phyloP scores from a whole-genome alignment of 306 rosid genomes.

The Glycyrrhiza uralensis region DNA sequence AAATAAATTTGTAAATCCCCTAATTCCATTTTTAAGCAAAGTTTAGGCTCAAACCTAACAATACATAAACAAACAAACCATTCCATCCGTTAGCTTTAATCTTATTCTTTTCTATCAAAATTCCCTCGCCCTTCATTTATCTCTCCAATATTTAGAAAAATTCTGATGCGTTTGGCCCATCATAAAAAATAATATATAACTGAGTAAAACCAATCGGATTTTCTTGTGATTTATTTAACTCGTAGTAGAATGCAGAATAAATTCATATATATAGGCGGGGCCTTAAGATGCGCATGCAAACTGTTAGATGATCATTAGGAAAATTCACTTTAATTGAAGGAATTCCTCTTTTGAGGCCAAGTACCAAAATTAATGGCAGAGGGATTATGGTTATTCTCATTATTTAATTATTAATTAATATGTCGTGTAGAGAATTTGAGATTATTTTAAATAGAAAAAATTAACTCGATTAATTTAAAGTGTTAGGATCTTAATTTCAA shows the following conservation, averaged over 20 bases:
- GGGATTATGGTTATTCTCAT: background rate
- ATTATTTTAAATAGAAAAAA: background rate
- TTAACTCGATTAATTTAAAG: background rate
- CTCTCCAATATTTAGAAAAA: constrained; percentile 21
- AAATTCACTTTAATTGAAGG: constrained; percentile 16
- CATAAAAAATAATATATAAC: background rate
- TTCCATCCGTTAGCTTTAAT: constrained; percentile 26
- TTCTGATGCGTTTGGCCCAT: background rate
- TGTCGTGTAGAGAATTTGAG: background rate
- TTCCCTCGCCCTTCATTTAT: constrained; percentile 11
- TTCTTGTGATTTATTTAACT: constrained; percentile 22
- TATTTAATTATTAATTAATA: background rate
- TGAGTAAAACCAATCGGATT: constrained; percentile 19
- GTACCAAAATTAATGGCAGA: background rate
- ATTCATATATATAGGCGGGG: constrained; percentile 27
- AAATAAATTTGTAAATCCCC: constrained; percentile 24
- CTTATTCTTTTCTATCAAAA: constrained; percentile 24
- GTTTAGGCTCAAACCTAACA: constrained; percentile 41
- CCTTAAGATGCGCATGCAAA: constrained; percentile 11
- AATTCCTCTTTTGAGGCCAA: constrained; percentile 19
- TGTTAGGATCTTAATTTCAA: background rate
- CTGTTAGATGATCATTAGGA: constrained; percentile 20
- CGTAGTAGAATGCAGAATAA: constrained; percentile 42
- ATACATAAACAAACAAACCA: constrained; percentile 23
- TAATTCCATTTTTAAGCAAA: constrained; percentile 32